Conservation (phyloP, 257 asterid species). For the Rauvolfia tetraphylla region DNA sequence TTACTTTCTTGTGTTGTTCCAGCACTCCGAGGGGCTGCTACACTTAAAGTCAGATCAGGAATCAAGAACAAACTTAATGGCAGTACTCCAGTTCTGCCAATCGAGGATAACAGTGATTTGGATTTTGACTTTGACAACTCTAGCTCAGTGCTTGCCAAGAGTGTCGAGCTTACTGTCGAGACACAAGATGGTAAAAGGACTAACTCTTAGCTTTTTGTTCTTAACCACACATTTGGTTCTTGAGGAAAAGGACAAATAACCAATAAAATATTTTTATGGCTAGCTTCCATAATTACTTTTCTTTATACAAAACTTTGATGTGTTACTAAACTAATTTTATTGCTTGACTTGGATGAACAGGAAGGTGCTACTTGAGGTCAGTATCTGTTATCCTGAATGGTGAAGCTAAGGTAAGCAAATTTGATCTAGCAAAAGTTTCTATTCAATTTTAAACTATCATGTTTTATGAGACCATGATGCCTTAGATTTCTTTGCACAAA, state of each 20-base stretch:
- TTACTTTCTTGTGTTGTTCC: slow-evolving; percentile 18
- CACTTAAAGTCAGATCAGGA: slow-evolving; percentile 67
- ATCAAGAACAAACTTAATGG: slow-evolving; percentile 56
- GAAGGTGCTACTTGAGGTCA: slow-evolving; percentile 48
- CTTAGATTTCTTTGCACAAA: neutral
- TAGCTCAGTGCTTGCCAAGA: slow-evolving; percentile 62
- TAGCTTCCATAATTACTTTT: neutral
- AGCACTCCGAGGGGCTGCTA: slow-evolving; percentile 89
- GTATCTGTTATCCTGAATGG: slow-evolving; percentile 55
- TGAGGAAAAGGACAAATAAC: neutral
- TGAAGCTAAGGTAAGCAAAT: slow-evolving; percentile 58
- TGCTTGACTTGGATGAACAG: slow-evolving; percentile 36
- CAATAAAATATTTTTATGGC: neutral
- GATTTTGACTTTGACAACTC: slow-evolving; percentile 63
- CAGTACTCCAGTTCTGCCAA: slow-evolving; percentile 59
- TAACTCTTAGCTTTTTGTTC: neutral
- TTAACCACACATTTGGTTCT: neutral
- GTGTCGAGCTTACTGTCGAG: slow-evolving; percentile 59
- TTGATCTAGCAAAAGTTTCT: neutral
- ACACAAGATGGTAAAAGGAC: slow-evolving; percentile 55
- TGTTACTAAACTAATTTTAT: slow-evolving; percentile 1
- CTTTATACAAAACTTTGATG: neutral
- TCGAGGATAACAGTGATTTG: slow-evolving; percentile 48
- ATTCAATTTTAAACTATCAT: neutral
- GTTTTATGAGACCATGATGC: neutral